A percentile compares a stretch with the other conserved stretches of the same genome.
These are phyloP conservation scores for Penstemon barbatus DNA, from an alignment of 257 asterid species.

Conservation along the genomic window DNA sequence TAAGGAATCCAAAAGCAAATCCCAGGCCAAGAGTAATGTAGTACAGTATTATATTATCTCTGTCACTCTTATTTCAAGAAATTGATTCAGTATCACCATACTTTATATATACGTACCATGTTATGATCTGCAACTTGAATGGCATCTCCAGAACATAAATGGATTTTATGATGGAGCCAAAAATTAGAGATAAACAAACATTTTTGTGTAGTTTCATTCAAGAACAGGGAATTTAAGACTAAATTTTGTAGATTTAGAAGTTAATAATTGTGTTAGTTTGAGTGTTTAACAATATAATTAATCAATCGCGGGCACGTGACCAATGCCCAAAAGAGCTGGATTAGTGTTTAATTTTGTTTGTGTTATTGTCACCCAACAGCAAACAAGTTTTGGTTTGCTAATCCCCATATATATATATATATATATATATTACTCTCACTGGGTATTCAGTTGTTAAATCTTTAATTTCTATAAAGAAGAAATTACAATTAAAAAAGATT, in stretches of 20 bases:
- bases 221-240: constrained; percentile 26
- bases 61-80: constrained; percentile 10
- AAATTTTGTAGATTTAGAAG: constrained; percentile 15
- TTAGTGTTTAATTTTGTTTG: constrained; percentile 27
- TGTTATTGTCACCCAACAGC: constrained; percentile 52
- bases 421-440: constrained; percentile 40
- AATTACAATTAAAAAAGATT: constrained; percentile 30
- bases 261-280: constrained; percentile 14
- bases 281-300: constrained; percentile 15
- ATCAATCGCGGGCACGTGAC: constrained; percentile 48
- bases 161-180: neutral
- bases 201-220: neutral
- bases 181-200: neutral
- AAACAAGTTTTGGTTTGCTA: constrained; percentile 46
- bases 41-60: constrained; percentile 3
- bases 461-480: neutral
- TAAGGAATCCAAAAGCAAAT: constrained; percentile 21
- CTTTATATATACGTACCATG: neutral
- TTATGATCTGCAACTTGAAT: constrained; percentile 28
- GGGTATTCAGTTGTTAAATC: constrained; percentile 35
- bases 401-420: no score
- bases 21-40: constrained; percentile 8
- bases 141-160: constrained; percentile 26
- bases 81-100: constrained; percentile 27
- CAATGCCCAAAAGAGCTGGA: constrained; percentile 33